Evolutionary conservation across 2,329 filamentous ascomycete genomes (phyloP).

Genomic region (Alternaria conjuncta): DNA sequence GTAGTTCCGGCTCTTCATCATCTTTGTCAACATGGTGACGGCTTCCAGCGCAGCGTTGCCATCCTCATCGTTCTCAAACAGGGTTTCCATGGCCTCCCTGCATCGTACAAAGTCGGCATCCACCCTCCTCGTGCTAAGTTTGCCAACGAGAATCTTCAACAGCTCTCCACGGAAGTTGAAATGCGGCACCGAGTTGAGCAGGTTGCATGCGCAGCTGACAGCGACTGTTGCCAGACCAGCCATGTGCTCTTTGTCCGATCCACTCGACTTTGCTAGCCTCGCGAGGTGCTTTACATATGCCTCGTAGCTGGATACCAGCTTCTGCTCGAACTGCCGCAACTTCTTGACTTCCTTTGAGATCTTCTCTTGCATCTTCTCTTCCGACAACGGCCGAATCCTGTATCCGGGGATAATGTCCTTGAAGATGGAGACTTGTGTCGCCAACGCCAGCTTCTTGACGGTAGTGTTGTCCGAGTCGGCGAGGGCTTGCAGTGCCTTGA

Average conservation of each 20-base stretch:
- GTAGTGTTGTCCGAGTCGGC: constrained; percentile 72
- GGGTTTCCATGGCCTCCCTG: constrained; percentile 75
- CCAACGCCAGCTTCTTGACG: constrained; percentile 84
- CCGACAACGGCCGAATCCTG: constrained; percentile 81
- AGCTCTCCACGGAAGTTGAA: constrained; percentile 96
- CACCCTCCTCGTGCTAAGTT: constrained; percentile 74
- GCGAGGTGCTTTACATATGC: constrained; percentile 79
- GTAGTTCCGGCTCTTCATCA: constrained; percentile 91
- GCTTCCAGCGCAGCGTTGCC: constrained; percentile 87
- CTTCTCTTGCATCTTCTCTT: constrained; percentile 77
- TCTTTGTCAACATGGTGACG: constrained; percentile 83
- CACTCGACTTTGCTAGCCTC: constrained; percentile 66
- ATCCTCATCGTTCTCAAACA: constrained; percentile 89
- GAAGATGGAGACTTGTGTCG: constrained; percentile 87
- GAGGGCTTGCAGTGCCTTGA: constrained; percentile 79
- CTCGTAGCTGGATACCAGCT: constrained; percentile 84
- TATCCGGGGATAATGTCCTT: constrained; percentile 97
- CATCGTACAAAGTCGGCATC: constrained; percentile 81
- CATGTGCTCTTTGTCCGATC: constrained; percentile 48
- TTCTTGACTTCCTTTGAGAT: constrained; percentile 90
- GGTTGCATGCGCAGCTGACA: constrained; percentile 81
- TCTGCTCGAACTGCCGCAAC: constrained; percentile 84
- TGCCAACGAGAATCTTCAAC: constrained; percentile 83
- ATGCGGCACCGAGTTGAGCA: constrained; percentile 84
- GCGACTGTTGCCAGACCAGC: constrained; percentile 72